Evolutionary conservation across 768 basidiomycete species (phyloP).

Genomic region (Trametes maxima): DNA sequence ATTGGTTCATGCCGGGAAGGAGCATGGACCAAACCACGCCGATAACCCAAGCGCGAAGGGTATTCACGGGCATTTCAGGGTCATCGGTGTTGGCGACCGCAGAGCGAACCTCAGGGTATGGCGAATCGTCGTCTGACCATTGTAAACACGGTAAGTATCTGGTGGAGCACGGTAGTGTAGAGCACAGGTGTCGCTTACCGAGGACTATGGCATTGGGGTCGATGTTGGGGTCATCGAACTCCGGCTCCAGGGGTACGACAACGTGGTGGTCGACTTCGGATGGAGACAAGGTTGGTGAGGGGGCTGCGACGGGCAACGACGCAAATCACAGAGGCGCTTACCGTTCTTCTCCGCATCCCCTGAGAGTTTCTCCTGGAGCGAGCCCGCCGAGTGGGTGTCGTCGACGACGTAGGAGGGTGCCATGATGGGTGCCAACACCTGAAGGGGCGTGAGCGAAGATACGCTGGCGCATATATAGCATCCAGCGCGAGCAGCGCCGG

Average conservation of each 20-base stretch:
- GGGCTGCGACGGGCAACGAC: background rate
- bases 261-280: background rate
- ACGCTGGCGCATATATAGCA: background rate
- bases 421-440: conserved; percentile 19
- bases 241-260: conserved; percentile 17
- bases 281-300: background rate
- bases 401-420: conserved; percentile 12
- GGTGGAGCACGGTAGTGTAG: no score
- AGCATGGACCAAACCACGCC: conserved; percentile 56
- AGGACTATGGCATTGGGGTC: conserved; percentile 32
- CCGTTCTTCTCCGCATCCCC: conserved; percentile 25
- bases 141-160: background rate
- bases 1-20: conserved; percentile 76
- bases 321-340: background rate
- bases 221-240: conserved; percentile 39
- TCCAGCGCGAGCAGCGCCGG: background rate
- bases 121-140: conserved; percentile 46
- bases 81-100: conserved; percentile 54
- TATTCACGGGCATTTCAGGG: conserved; percentile 40
- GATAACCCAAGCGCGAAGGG: conserved; percentile 42
- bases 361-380: conserved; percentile 24
- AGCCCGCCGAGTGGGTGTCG: conserved; percentile 14
- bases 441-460: background rate
- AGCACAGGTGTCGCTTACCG: conserved; percentile 11
- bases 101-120: conserved; percentile 56